Base-by-base conservation (phyloP, 1,139 yeast species). In the Yamadazyma blattariae region DNA sequence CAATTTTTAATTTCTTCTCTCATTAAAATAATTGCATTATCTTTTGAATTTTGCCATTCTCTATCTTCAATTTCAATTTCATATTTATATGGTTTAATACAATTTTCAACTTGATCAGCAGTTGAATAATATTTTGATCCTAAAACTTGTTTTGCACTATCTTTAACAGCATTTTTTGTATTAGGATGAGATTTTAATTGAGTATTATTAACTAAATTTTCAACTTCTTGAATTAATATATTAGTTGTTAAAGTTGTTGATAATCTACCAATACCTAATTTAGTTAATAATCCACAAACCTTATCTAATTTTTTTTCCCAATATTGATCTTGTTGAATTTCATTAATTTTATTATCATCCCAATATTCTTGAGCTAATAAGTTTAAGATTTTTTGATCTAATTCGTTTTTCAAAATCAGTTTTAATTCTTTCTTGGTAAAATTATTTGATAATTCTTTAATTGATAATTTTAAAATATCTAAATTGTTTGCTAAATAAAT, bases 61-160 rank as follows among this genome's bases (percentile, higher is more conserved):
- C 96, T 73, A 51, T 89, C 96, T 53, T 92, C 98, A 31, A 92
- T 77, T 56, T 94, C 98, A 42, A 94, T 90, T 56, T 94, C 98
- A 58, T 92, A 92, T 61, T 94, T 94, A 64, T 83, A 92, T 2
- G 98, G 98, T 58, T 94, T 94, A 52, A 94, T 90, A 64, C 97
- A 90, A 59, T 92, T 94, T 54, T 94, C 99, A 12, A 94, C 98
- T 57, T 94, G 98, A 56, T 94, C 98, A 0, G 98, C 95, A 0
- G 98, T 92, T 1, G 96, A 83, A 47, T 83, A 88, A 55, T 77
- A 92, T 45, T 92, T 79, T 25, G 85, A 67, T 42, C 82, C 79
- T 42, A 94, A 66, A 2, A 94, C 96, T 16, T 81, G 68, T 27
- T 78, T 74, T 0, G 96, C 95, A 1, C 97, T 95, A 30, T 89